Percentiles rank a stretch among this genome's conserved stretches.
Evolutionary conservation across 2,329 filamentous ascomycete genomes (phyloP).

Genomic region (Venturia aucupariae): DNA sequence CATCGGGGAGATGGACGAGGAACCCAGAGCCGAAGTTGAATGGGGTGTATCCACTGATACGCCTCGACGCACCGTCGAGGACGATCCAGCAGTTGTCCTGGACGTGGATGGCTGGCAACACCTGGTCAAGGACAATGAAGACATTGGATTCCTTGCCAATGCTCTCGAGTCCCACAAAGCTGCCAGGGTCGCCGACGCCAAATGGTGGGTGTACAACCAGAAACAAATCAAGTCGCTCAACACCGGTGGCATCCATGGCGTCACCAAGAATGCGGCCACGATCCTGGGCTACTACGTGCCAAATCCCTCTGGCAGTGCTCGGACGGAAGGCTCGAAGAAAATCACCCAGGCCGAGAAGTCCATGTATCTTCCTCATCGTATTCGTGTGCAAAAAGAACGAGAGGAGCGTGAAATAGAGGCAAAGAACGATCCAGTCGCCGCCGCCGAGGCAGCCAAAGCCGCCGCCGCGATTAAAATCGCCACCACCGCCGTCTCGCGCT

Average conservation of each 20-base stretch:
- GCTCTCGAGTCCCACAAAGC: conserved; percentile 39
- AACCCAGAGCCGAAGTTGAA: conserved; percentile 42
- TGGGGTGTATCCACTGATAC: conserved; percentile 51
- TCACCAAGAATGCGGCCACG: conserved; percentile 42
- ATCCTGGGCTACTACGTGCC: conserved; percentile 71
- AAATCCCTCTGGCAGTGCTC: conserved; percentile 74
- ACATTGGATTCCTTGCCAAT: conserved; percentile 47
- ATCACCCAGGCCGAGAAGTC: conserved; percentile 97
- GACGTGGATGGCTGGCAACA: conserved; percentile 65
- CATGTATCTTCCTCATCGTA: conserved; percentile 93
- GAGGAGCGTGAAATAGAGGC: conserved; percentile 80
- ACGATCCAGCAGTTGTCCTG: conserved; percentile 53
- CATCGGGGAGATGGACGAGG: conserved; percentile 27
- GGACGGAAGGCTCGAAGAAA: conserved; percentile 89
- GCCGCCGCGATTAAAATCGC: conserved; percentile 63
- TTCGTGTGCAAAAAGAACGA: conserved; percentile 85
- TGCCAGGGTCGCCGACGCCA: conserved; percentile 46
- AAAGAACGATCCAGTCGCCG: conserved; percentile 55
- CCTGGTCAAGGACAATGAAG: conserved; percentile 59
- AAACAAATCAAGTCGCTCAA: conserved; percentile 64
- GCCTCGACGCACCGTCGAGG: conserved; percentile 55
- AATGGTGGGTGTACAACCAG: conserved; percentile 61
- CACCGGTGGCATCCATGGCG: conserved; percentile 45
- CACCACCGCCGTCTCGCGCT: conserved; percentile 82
- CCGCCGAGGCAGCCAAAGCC: conserved; percentile 61